Conservation (phyloP, 2,329 filamentous ascomycete genomes). For the Fusarium coffeatum region DNA sequence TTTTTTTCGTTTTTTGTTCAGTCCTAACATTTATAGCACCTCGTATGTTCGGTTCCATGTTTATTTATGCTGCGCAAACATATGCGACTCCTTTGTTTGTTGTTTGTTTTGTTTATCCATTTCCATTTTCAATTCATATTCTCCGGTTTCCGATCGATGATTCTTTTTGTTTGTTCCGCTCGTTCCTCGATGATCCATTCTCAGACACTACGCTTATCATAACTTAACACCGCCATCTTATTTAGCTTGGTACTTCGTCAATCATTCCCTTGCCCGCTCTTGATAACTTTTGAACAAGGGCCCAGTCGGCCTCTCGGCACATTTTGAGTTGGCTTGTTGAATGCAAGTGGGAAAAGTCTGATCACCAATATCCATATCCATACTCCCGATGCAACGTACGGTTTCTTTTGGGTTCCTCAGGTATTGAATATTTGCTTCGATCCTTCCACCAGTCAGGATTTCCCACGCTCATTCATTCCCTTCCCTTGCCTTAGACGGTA, state of each 20-base stretch:
- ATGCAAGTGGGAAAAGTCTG: neutral
- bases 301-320: constrained; percentile 1
- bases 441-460: neutral
- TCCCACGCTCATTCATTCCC: neutral
- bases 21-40: neutral
- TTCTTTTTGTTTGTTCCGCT: neutral
- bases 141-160: neutral
- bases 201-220: constrained; percentile 25
- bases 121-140: too few relatives aligned
- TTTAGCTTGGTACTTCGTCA: constrained; percentile 2
- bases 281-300: constrained; percentile 22
- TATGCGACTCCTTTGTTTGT: neutral
- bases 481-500: neutral
- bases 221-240: constrained; percentile 16
- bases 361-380: constrained; percentile 2
- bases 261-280: constrained; percentile 17
- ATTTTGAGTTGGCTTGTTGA: neutral
- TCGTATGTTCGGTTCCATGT: neutral
- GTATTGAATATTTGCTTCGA: neutral
- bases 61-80: neutral
- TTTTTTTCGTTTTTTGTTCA: constrained; percentile 3
- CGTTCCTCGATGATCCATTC: constrained; percentile 27
- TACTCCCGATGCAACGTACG: neutral
- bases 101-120: neutral
- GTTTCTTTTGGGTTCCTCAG: neutral